Percentiles rank a stretch among this genome's conserved stretches.
Evolutionary conservation across 1,284 basidiomycete genomes (phyloP).

Genomic region (Marasmius tenuissimus): DNA sequence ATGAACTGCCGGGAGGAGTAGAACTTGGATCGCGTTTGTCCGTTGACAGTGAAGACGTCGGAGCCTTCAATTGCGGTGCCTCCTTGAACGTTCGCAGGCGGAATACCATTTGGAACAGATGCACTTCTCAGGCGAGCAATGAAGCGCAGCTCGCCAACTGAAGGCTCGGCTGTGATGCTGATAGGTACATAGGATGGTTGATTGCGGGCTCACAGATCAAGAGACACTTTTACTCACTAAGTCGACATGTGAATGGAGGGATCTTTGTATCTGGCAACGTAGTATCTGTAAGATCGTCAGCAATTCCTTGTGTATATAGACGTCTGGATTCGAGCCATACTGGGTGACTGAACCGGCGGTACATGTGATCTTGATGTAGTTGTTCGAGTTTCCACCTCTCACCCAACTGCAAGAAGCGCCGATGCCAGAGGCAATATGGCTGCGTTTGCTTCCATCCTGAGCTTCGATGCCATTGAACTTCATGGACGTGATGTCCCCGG

Average conservation of each 20-base stretch:
- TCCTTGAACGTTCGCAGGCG: conserved; percentile 27
- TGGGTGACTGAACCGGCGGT: conserved; percentile 30
- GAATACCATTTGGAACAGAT: conserved; percentile 29
- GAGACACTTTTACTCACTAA: conserved; percentile 25
- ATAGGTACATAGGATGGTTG: not conserved
- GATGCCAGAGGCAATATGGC: conserved; percentile 32
- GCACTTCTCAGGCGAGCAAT: conserved; percentile 35
- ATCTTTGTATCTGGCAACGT: conserved; percentile 32
- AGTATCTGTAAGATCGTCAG: conserved; percentile 23
- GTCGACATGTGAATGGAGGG: conserved; percentile 37
- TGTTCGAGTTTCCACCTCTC: conserved; percentile 28
- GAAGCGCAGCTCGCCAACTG: conserved; percentile 39
- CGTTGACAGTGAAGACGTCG: conserved; percentile 34
- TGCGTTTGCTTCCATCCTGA: conserved; percentile 21
- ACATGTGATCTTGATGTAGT: conserved; percentile 35
- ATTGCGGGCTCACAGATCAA: not conserved
- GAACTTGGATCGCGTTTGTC: conserved; percentile 40
- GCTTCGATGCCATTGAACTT: conserved; percentile 34
- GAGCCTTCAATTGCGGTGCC: conserved; percentile 38
- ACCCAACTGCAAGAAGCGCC: conserved; percentile 31
- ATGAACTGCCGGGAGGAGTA: conserved; percentile 39
- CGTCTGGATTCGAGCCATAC: conserved; percentile 15
- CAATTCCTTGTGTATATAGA: not conserved
- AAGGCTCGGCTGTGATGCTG: conserved; percentile 30
- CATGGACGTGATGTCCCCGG: conserved; percentile 34